Percentiles rank a stretch among this genome's conserved stretches.
Evolutionary conservation across 2,329 filamentous ascomycete species (phyloP).

Genomic region (Epichloe baconii): DNA sequence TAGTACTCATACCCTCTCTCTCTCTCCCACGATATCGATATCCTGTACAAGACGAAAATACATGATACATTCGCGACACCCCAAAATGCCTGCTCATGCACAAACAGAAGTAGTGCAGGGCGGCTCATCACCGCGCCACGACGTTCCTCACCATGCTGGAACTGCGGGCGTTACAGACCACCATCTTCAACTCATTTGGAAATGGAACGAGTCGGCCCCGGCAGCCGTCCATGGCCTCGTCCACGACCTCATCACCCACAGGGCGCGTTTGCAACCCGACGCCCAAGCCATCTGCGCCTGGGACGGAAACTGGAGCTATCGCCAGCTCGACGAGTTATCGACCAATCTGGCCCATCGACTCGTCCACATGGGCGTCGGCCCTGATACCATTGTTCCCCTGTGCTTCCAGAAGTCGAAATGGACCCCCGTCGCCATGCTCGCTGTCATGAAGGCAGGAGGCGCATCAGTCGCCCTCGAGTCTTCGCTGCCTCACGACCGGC

Average conservation of each 20-base stretch:
- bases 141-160: neutral
- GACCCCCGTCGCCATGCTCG: constrained; percentile 5
- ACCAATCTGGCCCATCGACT: constrained; percentile 6
- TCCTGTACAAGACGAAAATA: too few relatives aligned
- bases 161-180: neutral
- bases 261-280: constrained; percentile 3
- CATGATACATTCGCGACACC: too few relatives aligned
- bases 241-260: constrained; percentile 11
- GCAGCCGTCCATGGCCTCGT: constrained; percentile 6
- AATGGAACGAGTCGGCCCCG: constrained; percentile 10
- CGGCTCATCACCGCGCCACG: neutral
- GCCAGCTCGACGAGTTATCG: constrained; percentile 8
- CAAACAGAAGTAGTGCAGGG: neutral
- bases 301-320: constrained; percentile 15
- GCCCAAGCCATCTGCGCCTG: constrained; percentile 12
- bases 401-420: constrained; percentile 6
- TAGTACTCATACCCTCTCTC: too few relatives aligned
- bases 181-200: constrained; percentile 7
- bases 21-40: too few relatives aligned
- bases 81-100: neutral
- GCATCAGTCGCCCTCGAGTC: constrained; percentile 7
- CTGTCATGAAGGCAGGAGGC: constrained; percentile 2
- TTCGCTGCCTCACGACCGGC: constrained; percentile 7
- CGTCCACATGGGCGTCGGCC: neutral
- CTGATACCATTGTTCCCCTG: constrained; percentile 1